Conservation (phyloP, 257 asterid species). For the Gardenia jasminoides region DNA sequence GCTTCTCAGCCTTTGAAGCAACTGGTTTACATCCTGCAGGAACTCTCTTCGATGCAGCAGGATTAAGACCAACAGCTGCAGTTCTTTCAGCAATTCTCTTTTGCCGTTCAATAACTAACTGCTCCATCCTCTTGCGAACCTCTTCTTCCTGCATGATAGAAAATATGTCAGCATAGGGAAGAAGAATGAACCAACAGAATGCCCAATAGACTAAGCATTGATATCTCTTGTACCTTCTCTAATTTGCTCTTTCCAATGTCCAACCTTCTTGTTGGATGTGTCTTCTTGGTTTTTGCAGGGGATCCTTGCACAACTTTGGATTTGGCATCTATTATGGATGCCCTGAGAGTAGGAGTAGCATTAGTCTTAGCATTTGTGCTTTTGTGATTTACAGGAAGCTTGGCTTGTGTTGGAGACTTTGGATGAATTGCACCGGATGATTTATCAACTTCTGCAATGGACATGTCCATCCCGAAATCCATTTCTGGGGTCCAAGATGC, state of each 20-base stretch:
- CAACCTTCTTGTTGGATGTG: conserved; percentile 45
- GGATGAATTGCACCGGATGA: conserved; percentile 31
- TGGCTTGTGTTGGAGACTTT: conserved; percentile 36
- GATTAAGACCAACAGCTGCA: conserved; percentile 40
- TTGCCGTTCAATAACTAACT: conserved; percentile 53
- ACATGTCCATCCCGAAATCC: conserved; percentile 61
- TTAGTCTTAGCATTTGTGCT: conserved; percentile 36
- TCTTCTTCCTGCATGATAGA: conserved; percentile 61
- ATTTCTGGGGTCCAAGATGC: conserved; percentile 68
- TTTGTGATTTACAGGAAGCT: conserved; percentile 38
- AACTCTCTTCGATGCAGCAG: conserved; percentile 38
- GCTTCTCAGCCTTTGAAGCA: conserved; percentile 41
- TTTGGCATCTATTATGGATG: conserved; percentile 33
- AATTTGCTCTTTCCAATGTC: conserved; percentile 59
- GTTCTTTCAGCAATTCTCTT: conserved; percentile 78
- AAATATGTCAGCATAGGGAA: neutral
- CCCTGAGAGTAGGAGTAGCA: conserved; percentile 31
- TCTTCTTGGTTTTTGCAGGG: conserved; percentile 47
- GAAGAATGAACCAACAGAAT: neutral
- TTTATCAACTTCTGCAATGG: conserved; percentile 44
- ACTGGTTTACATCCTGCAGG: conserved; percentile 52
- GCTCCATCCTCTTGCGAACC: conserved; percentile 69
- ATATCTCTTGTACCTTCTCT: conserved; percentile 44
- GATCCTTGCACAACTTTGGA: conserved; percentile 38
- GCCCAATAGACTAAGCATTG: conserved; percentile 1